Evolutionary conservation across 108 stramenopile species (phyloP), one percentile per base, ranked within the genome.

Genomic region (Nitzschia sp.): DNA sequence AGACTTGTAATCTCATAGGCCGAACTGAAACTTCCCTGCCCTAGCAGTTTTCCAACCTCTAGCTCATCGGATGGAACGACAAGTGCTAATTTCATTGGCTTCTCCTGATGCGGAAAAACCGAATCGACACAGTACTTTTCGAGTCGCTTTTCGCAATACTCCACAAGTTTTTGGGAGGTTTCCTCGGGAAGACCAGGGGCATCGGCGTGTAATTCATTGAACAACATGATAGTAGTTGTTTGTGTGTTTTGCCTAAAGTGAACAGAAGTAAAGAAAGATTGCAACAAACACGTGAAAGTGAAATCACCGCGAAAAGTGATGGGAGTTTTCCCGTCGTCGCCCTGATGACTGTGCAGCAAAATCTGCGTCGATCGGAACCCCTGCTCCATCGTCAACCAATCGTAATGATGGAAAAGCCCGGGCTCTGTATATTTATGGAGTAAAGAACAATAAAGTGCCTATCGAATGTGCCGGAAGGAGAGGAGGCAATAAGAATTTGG

Each of bases 11-110:
- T 74, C 61, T 85, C 85, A 72, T 59, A 85, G 17, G 85, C 89
- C 6, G 65, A 27, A 51, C 82, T 82, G 57, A 86, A 90, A 23
- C 83, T 82, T 29, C 89, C 89, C 5, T 76, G 58, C 3, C 89
- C 89, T 29, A 90, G 70, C 4, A 85, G 69, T 64, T 42, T 55
- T 15, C 85, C 88, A 1, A 81, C 19, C 23, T 55, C 21, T n/a
- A 84, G 34, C 49, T 81, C 27, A 0, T 54, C 4, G 9, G 38
- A 13, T 6, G 38, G 38, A 9, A 42, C 38, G 13, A 42, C 38
- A 6, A 42, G 38, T 42, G 38, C 13, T 6, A 42, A 6, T 6
- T 42, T 42, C 9, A 9, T 42, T 6, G 38, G 6, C 6, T 6
- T 6, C 6, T 42, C 9, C 13, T 42, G 38, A 13, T 42, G 13